phyloP scores from a whole-genome alignment of 345 rosid genomes.

The Dimocarpus longan region DNA sequence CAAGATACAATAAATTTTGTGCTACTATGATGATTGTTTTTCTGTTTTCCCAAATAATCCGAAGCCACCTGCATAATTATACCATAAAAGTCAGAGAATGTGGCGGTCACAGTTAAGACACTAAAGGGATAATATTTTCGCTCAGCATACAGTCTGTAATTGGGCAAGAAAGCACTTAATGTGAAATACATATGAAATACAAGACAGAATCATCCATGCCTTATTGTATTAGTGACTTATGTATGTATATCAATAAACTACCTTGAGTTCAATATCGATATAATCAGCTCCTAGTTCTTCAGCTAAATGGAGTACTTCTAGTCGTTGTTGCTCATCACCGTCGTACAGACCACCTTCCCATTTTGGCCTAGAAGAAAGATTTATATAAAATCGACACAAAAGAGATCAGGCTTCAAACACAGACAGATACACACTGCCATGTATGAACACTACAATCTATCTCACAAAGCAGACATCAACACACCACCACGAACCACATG shows the following conservation, averaged over 20 bases:
- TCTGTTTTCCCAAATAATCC: slow-evolving; percentile 32
- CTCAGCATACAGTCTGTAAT: no score
- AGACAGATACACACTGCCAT: neutral
- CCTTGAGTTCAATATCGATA: slow-evolving; percentile 59
- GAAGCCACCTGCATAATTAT: slow-evolving; percentile 48
- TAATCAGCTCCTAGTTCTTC: slow-evolving; percentile 58
- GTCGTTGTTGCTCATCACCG: slow-evolving; percentile 44
- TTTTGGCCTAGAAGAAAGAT: slow-evolving; percentile 41
- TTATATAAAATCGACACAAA: neutral
- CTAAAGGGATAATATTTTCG: no score
- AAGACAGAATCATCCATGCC: neutral
- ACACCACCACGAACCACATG: neutral
- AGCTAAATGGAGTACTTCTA: slow-evolving; percentile 47
- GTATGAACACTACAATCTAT: neutral
- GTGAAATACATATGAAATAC: no score
- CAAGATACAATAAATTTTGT: slow-evolving; percentile 51
- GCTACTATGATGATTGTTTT: slow-evolving; percentile 20
- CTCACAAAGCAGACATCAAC: neutral
- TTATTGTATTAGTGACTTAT: neutral
- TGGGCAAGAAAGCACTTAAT: no score
- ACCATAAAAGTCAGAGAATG: slow-evolving; percentile 16
- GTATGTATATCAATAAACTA: slow-evolving; percentile 21
- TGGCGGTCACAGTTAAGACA: no score
- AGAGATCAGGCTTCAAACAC: neutral
- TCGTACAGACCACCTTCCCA: slow-evolving; percentile 58